Evolutionary conservation across 2,329 filamentous ascomycete genomes (phyloP).

Genomic region (Fusarium veterinarium): DNA sequence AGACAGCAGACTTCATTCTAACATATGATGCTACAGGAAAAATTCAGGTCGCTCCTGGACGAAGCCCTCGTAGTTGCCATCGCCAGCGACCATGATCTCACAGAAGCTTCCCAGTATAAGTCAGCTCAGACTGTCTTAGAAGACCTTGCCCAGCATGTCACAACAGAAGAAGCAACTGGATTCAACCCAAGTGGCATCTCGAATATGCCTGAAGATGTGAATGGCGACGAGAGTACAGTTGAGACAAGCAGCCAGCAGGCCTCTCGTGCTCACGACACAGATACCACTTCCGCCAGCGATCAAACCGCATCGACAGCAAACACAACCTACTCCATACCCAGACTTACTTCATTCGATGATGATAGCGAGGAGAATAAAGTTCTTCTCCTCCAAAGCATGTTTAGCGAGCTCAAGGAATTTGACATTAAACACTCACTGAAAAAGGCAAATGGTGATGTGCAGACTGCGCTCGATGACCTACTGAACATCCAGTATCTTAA

Average conservation of each 20-base stretch:
- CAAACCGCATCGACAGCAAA: constrained; percentile 39
- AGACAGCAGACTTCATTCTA: constrained; percentile 13
- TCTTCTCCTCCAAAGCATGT: constrained; percentile 73
- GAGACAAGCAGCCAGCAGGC: constrained; percentile 47
- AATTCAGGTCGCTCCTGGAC: constrained; percentile 81
- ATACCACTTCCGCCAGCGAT: constrained; percentile 46
- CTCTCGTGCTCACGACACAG: constrained; percentile 46
- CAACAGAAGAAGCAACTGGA: constrained; percentile 75
- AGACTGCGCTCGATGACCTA: constrained; percentile 80
- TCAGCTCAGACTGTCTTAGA: constrained; percentile 71
- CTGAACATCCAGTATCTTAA: constrained; percentile 83
- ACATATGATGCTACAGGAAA: constrained; percentile 60
- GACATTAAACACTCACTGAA: constrained; percentile 75
- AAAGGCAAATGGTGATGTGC: constrained; percentile 74
- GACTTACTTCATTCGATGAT: constrained; percentile 51
- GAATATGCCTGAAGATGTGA: constrained; percentile 49
- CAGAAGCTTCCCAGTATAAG: constrained; percentile 61
- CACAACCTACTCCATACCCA: constrained; percentile 40
- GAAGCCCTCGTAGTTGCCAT: constrained; percentile 82
- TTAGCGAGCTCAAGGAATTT: constrained; percentile 73
- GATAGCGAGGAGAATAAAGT: constrained; percentile 71
- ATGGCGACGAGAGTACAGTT: constrained; percentile 39
- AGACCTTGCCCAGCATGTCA: constrained; percentile 72
- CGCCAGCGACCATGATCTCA: constrained; percentile 76
- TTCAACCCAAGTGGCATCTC: constrained; percentile 84